Conservation (phyloP, 371 early-diverging fungal species). For the Syncephalastrum racemosum region DNA sequence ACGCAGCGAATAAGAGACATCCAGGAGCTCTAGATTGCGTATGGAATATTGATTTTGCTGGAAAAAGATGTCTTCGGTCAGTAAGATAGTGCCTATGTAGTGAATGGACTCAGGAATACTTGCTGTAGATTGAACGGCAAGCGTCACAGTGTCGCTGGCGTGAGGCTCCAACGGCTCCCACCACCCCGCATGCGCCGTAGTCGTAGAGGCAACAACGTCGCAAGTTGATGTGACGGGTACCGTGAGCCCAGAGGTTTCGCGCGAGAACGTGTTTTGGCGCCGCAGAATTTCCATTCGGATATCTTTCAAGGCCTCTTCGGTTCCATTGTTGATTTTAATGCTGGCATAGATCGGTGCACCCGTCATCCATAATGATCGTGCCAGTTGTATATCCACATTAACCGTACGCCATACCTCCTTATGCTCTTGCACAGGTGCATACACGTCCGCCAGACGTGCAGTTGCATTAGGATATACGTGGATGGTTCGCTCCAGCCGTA, state of each 20-base stretch:
- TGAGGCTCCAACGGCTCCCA: conserved; percentile 26
- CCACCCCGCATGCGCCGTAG: conserved; percentile 22
- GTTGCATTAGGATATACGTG: conserved; percentile 17
- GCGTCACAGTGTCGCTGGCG: conserved; percentile 16
- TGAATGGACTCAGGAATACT: conserved; percentile 9
- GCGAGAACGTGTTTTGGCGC: conserved; percentile 24
- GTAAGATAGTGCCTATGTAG: neutral
- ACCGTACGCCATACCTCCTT: conserved; percentile 22
- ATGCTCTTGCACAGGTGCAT: conserved; percentile 14
- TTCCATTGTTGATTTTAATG: conserved; percentile 21
- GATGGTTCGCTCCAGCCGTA: conserved; percentile 1
- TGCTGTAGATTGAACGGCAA: conserved; percentile 30
- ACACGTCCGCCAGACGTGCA: conserved; percentile 11
- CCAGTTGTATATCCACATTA: conserved; percentile 15
- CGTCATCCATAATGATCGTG: conserved; percentile 34
- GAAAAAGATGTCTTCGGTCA: neutral
- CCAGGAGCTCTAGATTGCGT: conserved; percentile 11
- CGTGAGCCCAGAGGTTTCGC: neutral
- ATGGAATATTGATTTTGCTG: conserved; percentile 23
- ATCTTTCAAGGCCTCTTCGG: conserved; percentile 12
- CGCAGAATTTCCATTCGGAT: conserved; percentile 31
- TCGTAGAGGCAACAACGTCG: conserved; percentile 14
- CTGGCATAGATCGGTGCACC: conserved; percentile 29
- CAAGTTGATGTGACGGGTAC: conserved; percentile 21
- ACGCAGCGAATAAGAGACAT: neutral